Percentiles rank a stretch among this genome's conserved stretches.
phyloP scores from a whole-genome alignment of 2,329 filamentous ascomycete species.

The Endoconidiophora polonica region DNA sequence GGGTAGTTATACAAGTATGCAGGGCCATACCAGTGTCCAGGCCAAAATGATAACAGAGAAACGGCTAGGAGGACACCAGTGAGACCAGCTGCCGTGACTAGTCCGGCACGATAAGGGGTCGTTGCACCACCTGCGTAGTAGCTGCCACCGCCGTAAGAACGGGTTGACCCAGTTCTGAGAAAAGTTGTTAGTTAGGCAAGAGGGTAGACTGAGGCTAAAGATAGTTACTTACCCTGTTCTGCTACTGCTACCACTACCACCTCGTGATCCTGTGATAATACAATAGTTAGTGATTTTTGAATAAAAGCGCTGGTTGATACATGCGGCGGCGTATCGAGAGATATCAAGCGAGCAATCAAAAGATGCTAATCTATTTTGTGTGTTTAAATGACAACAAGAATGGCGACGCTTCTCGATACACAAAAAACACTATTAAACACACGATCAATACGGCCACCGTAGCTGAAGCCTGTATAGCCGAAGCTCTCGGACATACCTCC shows the following conservation, averaged over 20 bases:
- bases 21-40: constrained; percentile 46
- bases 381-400: no score
- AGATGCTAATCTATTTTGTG: no score
- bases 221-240: constrained; percentile 3
- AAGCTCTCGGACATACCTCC: not conserved
- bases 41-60: constrained; percentile 39
- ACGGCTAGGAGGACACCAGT: constrained; percentile 34
- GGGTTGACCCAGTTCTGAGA: constrained; percentile 37
- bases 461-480: not conserved
- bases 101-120: constrained; percentile 43
- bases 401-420: no score
- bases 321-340: not conserved
- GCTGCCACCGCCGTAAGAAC: constrained; percentile 41
- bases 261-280: constrained; percentile 1
- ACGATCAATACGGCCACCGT: not conserved
- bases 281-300: no score
- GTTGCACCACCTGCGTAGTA: constrained; percentile 52
- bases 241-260: not conserved
- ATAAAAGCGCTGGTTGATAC: not conserved
- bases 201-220: not conserved
- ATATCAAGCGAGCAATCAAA: not conserved
- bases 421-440: not conserved
- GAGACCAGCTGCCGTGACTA: constrained; percentile 30
- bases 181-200: constrained; percentile 9
- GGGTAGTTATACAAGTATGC: constrained; percentile 46